These are phyloP conservation scores for Ogataea populi-albae DNA, from an alignment of 805 yeast species.

Conservation along the genomic window DNA sequence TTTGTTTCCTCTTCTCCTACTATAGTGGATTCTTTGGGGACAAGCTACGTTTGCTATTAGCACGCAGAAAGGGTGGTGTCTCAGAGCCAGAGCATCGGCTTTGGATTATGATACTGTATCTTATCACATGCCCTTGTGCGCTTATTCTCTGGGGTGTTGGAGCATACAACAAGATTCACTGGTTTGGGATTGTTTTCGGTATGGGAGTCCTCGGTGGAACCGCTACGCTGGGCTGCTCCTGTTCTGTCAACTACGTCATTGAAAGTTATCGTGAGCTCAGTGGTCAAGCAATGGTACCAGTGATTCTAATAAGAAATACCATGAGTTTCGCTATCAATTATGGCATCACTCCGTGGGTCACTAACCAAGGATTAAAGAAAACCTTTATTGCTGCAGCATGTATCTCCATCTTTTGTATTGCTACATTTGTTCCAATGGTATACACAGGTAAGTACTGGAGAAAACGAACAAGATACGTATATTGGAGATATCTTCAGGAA, in stretches of 20 bases:
- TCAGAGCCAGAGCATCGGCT: conserved; percentile 56
- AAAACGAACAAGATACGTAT: conserved; percentile 28
- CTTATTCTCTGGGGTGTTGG: conserved; percentile 63
- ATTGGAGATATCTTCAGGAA: conserved; percentile 34
- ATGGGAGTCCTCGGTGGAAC: conserved; percentile 55
- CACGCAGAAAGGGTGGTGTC: conserved; percentile 46
- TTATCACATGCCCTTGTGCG: conserved; percentile 50
- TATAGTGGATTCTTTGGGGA: conserved; percentile 50
- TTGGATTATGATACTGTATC: conserved; percentile 45
- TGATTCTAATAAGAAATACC: conserved; percentile 52
- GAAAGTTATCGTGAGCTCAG: conserved; percentile 55
- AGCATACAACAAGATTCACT: conserved; percentile 48
- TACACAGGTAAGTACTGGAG: conserved; percentile 36
- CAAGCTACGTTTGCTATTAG: conserved; percentile 43
- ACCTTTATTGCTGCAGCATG: conserved; percentile 55
- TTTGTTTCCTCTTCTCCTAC: conserved; percentile 40
- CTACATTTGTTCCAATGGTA: conserved; percentile 40
- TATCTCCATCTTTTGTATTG: conserved; percentile 44
- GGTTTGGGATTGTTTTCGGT: conserved; percentile 54
- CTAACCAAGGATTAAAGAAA: conserved; percentile 48
- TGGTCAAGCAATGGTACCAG: conserved; percentile 51
- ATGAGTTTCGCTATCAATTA: conserved; percentile 58
- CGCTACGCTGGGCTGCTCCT: conserved; percentile 49
- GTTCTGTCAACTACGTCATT: conserved; percentile 49
- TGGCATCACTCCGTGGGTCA: conserved; percentile 57